A percentile compares a stretch with the other conserved stretches of the same genome.
Evolutionary conservation across 305 asterid species (phyloP).

Genomic region (Solanum chacoense): DNA sequence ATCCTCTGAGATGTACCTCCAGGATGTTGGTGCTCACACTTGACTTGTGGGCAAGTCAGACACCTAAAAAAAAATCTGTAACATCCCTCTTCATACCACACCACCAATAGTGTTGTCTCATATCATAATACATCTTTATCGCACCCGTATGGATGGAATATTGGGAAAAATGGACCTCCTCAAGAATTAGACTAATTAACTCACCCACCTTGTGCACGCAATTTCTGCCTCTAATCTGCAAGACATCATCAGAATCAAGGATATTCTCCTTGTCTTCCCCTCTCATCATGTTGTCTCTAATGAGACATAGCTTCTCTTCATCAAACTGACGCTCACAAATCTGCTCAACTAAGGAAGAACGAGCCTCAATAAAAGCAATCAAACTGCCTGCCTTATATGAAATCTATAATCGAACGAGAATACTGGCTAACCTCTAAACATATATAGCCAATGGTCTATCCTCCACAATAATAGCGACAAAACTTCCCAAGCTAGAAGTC

Average conservation of each 20-base stretch:
- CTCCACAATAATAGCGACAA: background rate
- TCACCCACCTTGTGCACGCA: background rate
- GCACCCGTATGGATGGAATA: background rate
- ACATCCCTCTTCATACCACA: background rate
- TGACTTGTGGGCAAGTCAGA: background rate
- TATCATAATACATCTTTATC: background rate
- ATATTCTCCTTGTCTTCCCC: background rate
- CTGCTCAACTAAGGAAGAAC: background rate
- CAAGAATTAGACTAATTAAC: background rate
- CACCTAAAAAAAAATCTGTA: background rate
- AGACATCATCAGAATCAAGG: too few species aligned
- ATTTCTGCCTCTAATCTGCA: background rate
- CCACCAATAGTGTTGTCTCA: background rate
- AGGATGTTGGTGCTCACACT: background rate
- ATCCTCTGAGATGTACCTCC: background rate
- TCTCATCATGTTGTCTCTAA: background rate
- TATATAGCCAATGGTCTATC: background rate
- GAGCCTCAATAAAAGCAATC: background rate
- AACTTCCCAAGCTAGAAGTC: background rate
- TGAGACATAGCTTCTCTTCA: background rate
- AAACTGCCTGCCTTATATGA: too few species aligned
- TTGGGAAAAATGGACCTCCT: background rate
- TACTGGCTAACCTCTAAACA: background rate
- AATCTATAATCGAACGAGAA: background rate
- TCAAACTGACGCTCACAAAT: background rate